Conservation (phyloP, 2,329 filamentous ascomycete genomes). For the Alternaria gansuensis region DNA sequence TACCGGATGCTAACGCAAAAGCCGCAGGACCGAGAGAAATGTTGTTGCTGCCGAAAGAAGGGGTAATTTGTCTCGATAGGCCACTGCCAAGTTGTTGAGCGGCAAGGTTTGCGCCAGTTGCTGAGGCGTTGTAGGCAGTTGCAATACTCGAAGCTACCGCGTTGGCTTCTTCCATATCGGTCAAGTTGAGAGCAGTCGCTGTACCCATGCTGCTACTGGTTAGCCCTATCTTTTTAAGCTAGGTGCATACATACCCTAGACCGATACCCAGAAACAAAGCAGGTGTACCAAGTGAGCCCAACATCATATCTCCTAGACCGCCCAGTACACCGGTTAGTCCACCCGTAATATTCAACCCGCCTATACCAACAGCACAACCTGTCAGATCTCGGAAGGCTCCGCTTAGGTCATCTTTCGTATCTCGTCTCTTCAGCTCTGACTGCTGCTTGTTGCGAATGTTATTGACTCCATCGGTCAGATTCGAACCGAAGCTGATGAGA, state of each 20-base stretch:
- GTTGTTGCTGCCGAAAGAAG: conserved; percentile 17
- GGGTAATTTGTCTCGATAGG: conserved; percentile 33
- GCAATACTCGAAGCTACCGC: conserved; percentile 34
- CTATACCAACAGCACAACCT: conserved; percentile 10
- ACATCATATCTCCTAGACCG: conserved; percentile 24
- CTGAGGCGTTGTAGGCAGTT: conserved; percentile 28
- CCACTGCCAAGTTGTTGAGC: conserved; percentile 42
- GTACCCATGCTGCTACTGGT: conserved; percentile 36
- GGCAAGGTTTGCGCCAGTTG: conserved; percentile 38
- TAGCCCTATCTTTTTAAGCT: conserved; percentile 4
- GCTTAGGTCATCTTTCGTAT: conserved; percentile 23
- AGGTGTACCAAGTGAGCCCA: conserved; percentile 33
- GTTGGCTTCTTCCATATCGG: conserved; percentile 27
- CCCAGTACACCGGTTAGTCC: conserved; percentile 25
- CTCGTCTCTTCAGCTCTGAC: conserved; percentile 15
- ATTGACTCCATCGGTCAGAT: conserved; percentile 29
- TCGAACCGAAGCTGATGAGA: conserved; percentile 29
- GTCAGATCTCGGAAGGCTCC: conserved; percentile 17
- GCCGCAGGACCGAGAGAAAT: conserved; percentile 31
- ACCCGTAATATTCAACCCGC: conserved; percentile 22
- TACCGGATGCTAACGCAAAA: conserved; percentile 41
- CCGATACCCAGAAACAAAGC: conserved; percentile 45
- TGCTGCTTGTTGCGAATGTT: conserved; percentile 19
- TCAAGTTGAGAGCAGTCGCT: conserved; percentile 39
- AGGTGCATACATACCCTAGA: conserved; percentile 32